Percentiles rank a stretch among this genome's conserved stretches.
These are phyloP conservation scores for Arthrobotrys musiformis DNA, from an alignment of 2,329 filamentous ascomycete species.

Conservation along the genomic window DNA sequence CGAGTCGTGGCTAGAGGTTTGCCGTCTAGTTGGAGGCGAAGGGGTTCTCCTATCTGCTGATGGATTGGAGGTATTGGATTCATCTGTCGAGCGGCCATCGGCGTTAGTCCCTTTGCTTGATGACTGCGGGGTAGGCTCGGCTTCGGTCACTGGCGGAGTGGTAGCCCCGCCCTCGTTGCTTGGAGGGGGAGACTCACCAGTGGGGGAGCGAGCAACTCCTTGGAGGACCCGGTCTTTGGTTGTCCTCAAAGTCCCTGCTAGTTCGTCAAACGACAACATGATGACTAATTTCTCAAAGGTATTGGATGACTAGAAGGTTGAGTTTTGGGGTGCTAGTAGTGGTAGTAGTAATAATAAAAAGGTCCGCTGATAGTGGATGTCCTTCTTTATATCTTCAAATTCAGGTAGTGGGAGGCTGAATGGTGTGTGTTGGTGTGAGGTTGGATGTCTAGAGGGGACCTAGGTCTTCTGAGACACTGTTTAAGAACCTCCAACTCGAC, in stretches of 20 bases:
- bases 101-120: constrained; percentile 28
- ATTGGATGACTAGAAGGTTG: not conserved
- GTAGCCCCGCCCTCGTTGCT: not conserved
- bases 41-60: constrained; percentile 24
- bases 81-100: constrained; percentile 30
- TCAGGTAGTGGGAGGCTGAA: not conserved
- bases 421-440: constrained; percentile 14
- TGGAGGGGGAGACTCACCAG: constrained; percentile 45
- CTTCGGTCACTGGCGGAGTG: not conserved
- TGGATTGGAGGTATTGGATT: constrained; percentile 3
- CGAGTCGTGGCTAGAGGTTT: constrained; percentile 22
- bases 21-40: constrained; percentile 7
- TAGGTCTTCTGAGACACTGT: constrained; percentile 1
- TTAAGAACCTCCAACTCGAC: constrained; percentile 17
- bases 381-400: constrained; percentile 3
- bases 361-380: not conserved
- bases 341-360: not conserved
- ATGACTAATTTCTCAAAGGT: constrained; percentile 13
- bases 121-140: not conserved
- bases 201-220: constrained; percentile 45
- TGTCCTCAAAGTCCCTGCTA: constrained; percentile 45
- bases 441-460: not conserved
- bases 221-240: constrained; percentile 52
- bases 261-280: constrained; percentile 51
- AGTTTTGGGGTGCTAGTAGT: not conserved